Conservation (phyloP, 768 basidiomycete species). For the Sarcodon aspratus region DNA sequence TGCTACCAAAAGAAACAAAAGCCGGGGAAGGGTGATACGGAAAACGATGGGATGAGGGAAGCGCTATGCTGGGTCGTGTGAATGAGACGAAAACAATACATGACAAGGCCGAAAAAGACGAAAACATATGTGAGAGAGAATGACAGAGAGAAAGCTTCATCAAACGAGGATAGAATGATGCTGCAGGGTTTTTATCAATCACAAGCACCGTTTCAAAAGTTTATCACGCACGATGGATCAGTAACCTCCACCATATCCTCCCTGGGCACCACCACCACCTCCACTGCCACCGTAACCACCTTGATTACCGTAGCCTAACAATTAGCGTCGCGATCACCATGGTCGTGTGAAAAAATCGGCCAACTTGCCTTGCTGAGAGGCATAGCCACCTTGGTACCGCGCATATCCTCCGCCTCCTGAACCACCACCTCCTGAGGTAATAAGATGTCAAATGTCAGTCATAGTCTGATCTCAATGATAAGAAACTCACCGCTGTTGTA, state of each 20-base stretch:
- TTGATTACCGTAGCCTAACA: constrained; percentile 14
- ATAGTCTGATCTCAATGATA: not conserved
- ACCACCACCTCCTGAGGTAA: constrained; percentile 3
- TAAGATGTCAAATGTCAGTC: not conserved
- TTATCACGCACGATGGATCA: constrained; percentile 7
- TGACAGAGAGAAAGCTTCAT: no score
- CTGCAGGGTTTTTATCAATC: no score
- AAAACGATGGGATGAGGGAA: no score
- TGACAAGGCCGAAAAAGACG: no score
- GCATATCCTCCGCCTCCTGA: constrained; percentile 20
- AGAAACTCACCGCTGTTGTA: not conserved
- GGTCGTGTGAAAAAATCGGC: not conserved
- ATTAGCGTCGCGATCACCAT: constrained; percentile 4
- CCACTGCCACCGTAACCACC: constrained; percentile 20
- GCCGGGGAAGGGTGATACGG: no score
- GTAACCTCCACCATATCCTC: constrained; percentile 23
- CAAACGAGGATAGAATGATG: no score
- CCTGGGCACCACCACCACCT: constrained; percentile 14
- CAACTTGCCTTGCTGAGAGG: constrained; percentile 11
- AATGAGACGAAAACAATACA: no score
- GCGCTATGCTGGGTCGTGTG: no score
- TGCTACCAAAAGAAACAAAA: no score
- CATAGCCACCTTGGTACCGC: constrained; percentile 21
- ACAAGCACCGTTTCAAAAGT: not conserved
- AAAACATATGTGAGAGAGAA: no score